Percentiles rank a stretch among this genome's conserved stretches.
These are phyloP conservation scores for Cymbidium sinense DNA, from an alignment of 106 monocot species.

Conservation along the genomic window DNA sequence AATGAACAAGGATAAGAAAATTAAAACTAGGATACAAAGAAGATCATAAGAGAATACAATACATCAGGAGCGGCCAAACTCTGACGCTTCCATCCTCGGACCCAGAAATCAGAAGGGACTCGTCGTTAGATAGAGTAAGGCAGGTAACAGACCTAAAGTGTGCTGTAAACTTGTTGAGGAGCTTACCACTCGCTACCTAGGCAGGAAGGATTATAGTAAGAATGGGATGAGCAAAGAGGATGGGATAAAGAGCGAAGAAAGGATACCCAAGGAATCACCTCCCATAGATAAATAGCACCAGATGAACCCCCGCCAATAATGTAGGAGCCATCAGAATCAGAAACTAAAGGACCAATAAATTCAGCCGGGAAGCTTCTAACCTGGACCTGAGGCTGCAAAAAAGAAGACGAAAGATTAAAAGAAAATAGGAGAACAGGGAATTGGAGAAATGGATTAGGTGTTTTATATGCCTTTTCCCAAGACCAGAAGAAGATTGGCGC, in stretches of 20 bases:
- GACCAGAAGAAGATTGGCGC: constrained; percentile 54
- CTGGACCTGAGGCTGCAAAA: constrained; percentile 47
- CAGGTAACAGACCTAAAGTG: constrained; percentile 82
- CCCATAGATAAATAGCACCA: constrained; percentile 63
- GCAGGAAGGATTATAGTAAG: not conserved
- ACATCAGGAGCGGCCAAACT: constrained; percentile 87
- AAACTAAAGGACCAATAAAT: constrained; percentile 48
- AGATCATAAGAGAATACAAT: not conserved
- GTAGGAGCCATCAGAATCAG: constrained; percentile 51
- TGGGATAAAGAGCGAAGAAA: not conserved
- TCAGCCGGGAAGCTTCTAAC: constrained; percentile 61
- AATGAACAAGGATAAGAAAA: not conserved
- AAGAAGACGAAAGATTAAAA: not conserved
- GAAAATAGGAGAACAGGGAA: not conserved
- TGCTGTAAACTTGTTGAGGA: constrained; percentile 70
- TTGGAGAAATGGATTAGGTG: not conserved
- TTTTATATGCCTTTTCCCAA: constrained; percentile 42
- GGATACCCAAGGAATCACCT: constrained; percentile 18
- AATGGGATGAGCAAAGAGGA: constrained; percentile 4
- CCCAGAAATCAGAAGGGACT: constrained; percentile 73
- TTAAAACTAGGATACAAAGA: not conserved
- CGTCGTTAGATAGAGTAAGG: constrained; percentile 61
- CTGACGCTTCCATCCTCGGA: constrained; percentile 71
- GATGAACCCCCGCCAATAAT: constrained; percentile 60
- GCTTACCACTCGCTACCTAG: constrained; percentile 71